Conservation (phyloP, 1,284 basidiomycete species). For the Agroathelia rolfsii region DNA sequence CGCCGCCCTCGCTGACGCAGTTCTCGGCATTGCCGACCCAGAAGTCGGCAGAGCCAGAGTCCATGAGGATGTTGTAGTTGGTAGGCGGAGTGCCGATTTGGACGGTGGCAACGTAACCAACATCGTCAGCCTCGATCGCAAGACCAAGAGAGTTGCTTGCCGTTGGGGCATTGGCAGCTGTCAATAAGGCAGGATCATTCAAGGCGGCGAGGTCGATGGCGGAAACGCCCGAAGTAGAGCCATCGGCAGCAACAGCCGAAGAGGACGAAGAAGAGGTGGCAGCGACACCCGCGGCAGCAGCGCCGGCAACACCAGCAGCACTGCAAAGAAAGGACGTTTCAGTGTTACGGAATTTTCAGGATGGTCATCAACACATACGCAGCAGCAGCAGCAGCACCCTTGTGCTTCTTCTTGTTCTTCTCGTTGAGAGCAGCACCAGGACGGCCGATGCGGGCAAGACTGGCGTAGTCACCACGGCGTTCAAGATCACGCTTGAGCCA, state of each 20-base stretch:
- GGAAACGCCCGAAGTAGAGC: conserved; percentile 21
- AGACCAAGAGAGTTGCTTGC: conserved; percentile 57
- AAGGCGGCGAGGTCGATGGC: conserved; percentile 29
- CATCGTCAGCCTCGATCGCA: conserved; percentile 69
- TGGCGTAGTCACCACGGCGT: conserved; percentile 16
- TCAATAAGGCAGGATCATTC: conserved; percentile 29
- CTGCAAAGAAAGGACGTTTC: conserved; percentile 8
- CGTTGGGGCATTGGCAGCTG: conserved; percentile 41
- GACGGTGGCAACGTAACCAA: conserved; percentile 54
- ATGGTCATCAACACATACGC: conserved; percentile 7
- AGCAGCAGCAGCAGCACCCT: conserved; percentile 5
- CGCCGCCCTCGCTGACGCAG: conserved; percentile 35
- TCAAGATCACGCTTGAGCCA: conserved; percentile 22
- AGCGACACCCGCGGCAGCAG: conserved; percentile 10
- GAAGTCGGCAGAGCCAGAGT: conserved; percentile 79
- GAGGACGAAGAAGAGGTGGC: too few relatives aligned
- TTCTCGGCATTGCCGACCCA: conserved; percentile 67
- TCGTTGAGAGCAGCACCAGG: conserved; percentile 11
- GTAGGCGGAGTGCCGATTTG: conserved; percentile 71
- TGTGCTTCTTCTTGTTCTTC: conserved; percentile 4
- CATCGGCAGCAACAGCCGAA: not conserved
- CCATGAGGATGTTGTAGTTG: conserved; percentile 70
- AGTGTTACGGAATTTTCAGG: too few relatives aligned
- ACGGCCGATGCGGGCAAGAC: conserved; percentile 29
- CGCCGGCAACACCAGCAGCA: conserved; percentile 8